Percentiles rank a stretch among this genome's conserved stretches.
Evolutionary conservation across 768 basidiomycete species (phyloP).

Genomic region (Krasilnikovozyma curviuscula): DNA sequence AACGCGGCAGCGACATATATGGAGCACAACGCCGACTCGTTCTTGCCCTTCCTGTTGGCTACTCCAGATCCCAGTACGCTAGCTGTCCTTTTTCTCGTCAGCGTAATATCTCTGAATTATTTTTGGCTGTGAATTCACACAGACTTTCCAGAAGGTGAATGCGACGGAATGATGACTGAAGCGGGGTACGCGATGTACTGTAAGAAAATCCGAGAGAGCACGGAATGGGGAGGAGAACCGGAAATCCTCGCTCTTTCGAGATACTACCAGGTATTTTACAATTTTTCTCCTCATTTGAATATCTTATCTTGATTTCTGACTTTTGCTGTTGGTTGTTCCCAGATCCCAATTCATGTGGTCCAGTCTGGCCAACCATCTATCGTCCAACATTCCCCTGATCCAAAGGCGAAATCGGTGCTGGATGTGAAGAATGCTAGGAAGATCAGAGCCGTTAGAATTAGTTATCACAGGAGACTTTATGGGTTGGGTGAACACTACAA

Average conservation of each 20-base stretch:
- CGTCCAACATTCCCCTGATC: constrained; percentile 53
- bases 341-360: constrained; percentile 73
- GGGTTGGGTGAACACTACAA: constrained; percentile 64
- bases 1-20: constrained; percentile 62
- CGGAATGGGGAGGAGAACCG: constrained; percentile 90
- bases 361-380: constrained; percentile 63
- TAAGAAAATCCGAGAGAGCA: constrained; percentile 52
- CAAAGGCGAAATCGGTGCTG: constrained; percentile 20
- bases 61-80: background rate
- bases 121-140: too few species aligned
- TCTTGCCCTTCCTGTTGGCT: constrained; percentile 64
- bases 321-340: too few species aligned
- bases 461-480: constrained; percentile 80
- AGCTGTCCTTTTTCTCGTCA: too few species aligned
- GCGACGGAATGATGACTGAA: constrained; percentile 7
- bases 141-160: too few species aligned
- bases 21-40: constrained; percentile 61
- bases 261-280: too few species aligned
- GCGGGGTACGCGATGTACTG: constrained; percentile 52
- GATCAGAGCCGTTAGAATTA: constrained; percentile 43
- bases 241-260: constrained; percentile 84
- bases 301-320: too few species aligned
- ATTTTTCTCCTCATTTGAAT: too few species aligned
- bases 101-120: too few species aligned
- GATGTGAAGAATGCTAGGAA: constrained; percentile 23